Evolutionary conservation across 2,329 filamentous ascomycete species (phyloP), one percentile per base, ranked within the genome.

Genomic region (Fusarium bulbicola): DNA sequence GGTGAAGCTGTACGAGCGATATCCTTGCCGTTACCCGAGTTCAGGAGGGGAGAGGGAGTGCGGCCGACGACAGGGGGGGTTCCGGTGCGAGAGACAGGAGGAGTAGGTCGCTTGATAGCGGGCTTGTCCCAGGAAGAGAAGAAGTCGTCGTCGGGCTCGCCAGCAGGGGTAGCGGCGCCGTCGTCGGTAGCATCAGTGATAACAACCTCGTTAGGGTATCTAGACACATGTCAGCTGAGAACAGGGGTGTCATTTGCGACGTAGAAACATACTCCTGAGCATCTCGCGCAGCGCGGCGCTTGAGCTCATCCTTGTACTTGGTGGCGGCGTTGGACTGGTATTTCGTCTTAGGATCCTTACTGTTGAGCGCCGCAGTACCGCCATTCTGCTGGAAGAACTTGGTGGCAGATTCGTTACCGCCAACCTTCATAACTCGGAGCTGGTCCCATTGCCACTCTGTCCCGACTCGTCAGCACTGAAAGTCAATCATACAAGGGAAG

Each of bases 91-190:
- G 95, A 98, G 47, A 96, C 89, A 21, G 96, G 95, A 75, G 97
- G 97, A 73, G 94, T 98, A 40, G 95, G 95, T 77, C 95, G 92
- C 88, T 98, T 99, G 84, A 99, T 97, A 9, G 95, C 90, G 28
- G 96, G 96, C 85, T 98, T 98, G 80, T 98, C 96, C 96, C 95
- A 99, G 2, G 95, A 98, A 15, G 95, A 97, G 85, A 99, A 99
- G 87, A 99, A 99, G 81, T 98, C 96, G 79, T 98, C 95, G 76
- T 98, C 95, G 28, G 90, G 87, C 75, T 97, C 95, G 75, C 91
- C 92, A 50, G 92, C 89, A n/a, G 95, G 93, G 16, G 94, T 97
- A 74, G 88, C 90, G 42, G 90, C 86, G 74, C 89, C 91, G 68
- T 94, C 92, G 30, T 91, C 88, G 71, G 88, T 86, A 37, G 89